Evolutionary conservation across 306 rosid genomes (phyloP).

Genomic region (Vigna trinervia): DNA sequence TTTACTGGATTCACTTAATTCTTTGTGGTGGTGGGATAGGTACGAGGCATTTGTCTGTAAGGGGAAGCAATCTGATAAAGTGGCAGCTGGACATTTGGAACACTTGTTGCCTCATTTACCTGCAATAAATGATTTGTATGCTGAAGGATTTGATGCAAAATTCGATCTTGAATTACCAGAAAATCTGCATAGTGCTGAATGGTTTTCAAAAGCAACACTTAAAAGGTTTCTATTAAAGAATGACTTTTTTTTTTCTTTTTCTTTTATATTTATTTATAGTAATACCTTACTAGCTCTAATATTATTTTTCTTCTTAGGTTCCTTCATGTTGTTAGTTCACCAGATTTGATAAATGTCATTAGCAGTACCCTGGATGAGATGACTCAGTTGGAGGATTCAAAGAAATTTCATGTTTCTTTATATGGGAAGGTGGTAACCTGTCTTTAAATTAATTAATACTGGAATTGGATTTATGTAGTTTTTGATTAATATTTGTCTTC

Average conservation of each 20-base stretch:
- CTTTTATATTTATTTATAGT: constrained; percentile 27
- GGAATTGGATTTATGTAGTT: constrained; percentile 27
- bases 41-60: constrained; percentile 70
- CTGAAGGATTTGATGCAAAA: constrained; percentile 65
- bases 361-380: constrained; percentile 74
- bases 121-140: constrained; percentile 57
- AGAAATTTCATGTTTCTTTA: constrained; percentile 79
- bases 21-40: constrained; percentile 53
- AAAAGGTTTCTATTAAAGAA: constrained; percentile 64
- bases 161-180: constrained; percentile 66
- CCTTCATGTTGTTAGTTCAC: constrained; percentile 69
- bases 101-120: constrained; percentile 73
- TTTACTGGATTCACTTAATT: constrained; percentile 30
- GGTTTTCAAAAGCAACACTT: constrained; percentile 86
- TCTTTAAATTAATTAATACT: constrained; percentile 40
- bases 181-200: constrained; percentile 61
- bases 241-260: constrained; percentile 14
- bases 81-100: constrained; percentile 71
- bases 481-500: constrained; percentile 42
- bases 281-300: constrained; percentile 28
- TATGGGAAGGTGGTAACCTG: constrained; percentile 75
- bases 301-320: constrained; percentile 63
- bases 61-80: constrained; percentile 58
- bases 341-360: constrained; percentile 52
- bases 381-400: constrained; percentile 87